These are phyloP conservation scores for Trichothecium sympodiale DNA, from an alignment of 2,329 filamentous ascomycete genomes.

Conservation along the genomic window DNA sequence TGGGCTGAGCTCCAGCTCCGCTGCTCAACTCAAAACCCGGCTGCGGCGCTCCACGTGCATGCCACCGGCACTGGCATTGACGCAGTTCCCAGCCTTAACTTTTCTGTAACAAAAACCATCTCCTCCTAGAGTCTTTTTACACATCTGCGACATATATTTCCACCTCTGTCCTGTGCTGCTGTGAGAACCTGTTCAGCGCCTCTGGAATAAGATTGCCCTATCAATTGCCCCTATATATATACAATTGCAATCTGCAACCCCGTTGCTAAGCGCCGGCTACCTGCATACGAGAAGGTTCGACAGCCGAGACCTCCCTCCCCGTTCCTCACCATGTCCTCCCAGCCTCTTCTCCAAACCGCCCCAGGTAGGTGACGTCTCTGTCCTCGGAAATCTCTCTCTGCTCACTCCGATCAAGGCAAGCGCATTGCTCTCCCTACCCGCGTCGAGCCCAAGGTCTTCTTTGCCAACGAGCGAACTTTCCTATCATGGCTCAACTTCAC, in stretches of 20 bases:
- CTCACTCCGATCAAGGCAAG: conserved; percentile 56
- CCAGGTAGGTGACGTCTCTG: conserved; percentile 51
- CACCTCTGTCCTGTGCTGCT: no score
- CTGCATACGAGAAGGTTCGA: not conserved
- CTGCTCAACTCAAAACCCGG: no score
- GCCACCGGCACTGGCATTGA: not conserved
- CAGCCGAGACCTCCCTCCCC: not conserved
- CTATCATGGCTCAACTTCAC: conserved; percentile 99
- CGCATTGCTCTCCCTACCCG: conserved; percentile 95
- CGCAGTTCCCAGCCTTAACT: not conserved
- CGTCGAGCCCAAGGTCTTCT: conserved; percentile 99
- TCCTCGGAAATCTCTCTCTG: not conserved
- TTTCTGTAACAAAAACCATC: not conserved
- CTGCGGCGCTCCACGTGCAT: no score
- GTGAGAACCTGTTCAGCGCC: no score
- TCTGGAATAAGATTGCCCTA: no score
- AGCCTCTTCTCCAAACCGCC: conserved; percentile 89
- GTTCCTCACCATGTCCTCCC: conserved; percentile 67
- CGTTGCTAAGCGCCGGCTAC: no score
- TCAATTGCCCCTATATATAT: no score
- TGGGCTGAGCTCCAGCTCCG: no score
- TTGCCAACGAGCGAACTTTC: conserved; percentile 98
- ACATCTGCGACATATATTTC: no score
- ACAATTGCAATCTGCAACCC: no score
- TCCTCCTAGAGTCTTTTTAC: no score